Percentiles rank a stretch among this genome's conserved stretches.
These are phyloP conservation scores for Magnusiomyces ingens DNA, from an alignment of 1,139 yeast species.

Conservation along the genomic window DNA sequence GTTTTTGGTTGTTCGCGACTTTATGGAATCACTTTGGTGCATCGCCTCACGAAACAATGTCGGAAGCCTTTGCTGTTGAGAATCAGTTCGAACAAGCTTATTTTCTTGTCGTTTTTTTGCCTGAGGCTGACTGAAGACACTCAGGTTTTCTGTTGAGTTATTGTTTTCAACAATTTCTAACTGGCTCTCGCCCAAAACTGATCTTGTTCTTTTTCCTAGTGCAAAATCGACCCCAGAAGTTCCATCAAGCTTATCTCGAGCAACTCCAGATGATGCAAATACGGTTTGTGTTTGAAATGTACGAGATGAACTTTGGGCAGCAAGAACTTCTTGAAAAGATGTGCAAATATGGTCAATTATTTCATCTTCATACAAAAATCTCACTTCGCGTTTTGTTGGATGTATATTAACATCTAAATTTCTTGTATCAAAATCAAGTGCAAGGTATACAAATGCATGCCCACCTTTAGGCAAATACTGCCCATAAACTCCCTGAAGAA, in stretches of 20 bases:
- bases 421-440: slow-evolving; percentile 56
- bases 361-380: slow-evolving; percentile 82
- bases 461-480: slow-evolving; percentile 73
- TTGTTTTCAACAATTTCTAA: background rate
- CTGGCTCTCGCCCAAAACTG: background rate
- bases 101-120: slow-evolving; percentile 29
- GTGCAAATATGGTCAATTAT: slow-evolving; percentile 57
- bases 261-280: slow-evolving; percentile 19
- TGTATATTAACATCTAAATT: slow-evolving; percentile 90
- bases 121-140: background rate
- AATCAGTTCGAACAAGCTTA: slow-evolving; percentile 55
- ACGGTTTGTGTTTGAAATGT: slow-evolving; percentile 62
- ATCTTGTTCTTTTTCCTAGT: background rate
- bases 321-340: slow-evolving; percentile 45
- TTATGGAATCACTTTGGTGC: background rate
- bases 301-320: slow-evolving; percentile 61
- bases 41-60: slow-evolving; percentile 32
- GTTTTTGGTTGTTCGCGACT: background rate
- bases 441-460: slow-evolving; percentile 69
- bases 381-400: slow-evolving; percentile 90
- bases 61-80: slow-evolving; percentile 54
- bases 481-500: slow-evolving; percentile 52
- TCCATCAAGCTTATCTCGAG: background rate
- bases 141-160: background rate
- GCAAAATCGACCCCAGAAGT: background rate